Evolutionary conservation across 768 basidiomycete genomes (phyloP), one percentile per base, ranked within the genome.

Genomic region (Mrakia hoshinonis): DNA sequence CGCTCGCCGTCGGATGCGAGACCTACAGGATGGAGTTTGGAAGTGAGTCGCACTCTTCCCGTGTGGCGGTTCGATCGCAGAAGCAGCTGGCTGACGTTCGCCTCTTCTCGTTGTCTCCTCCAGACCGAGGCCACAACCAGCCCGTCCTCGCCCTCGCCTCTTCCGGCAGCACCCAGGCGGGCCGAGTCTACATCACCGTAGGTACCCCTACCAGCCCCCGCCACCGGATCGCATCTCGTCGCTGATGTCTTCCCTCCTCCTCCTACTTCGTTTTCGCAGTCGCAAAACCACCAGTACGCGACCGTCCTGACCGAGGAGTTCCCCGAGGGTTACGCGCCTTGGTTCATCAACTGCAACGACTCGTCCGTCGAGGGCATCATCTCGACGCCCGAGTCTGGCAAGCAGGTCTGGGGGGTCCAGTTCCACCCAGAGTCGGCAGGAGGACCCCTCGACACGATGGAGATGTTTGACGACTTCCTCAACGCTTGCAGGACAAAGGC

Each of bases 391-490:
- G 89, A 87, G 12, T 93, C 92, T 29, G 92, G 92, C 67, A 92
- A 88, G 82, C 88, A 87, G 74, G 85, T 98, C 38, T 98, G 93
- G 92, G 96, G 95, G 75, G 95, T 98, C 26, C 96, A 99, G 78
- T 99, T 98, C 87, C 96, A 99, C 80, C 96, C 96, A 20, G 96
- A 99, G 81, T 93, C 92, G 74, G 90, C 92, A 34, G 95, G 96
- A 49, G 95, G 95, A n/a, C 96, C 96, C 54, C 85, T 98, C 70
- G 96, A 98, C 79, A 98, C 96, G 4, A 96, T 98, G 73, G 92
- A 94, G 90, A 96, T 96, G 93, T 95, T 95, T 81, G 87, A 89
- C 68, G 92, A 95, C 79, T 95, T 95, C 78, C 83, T 95, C 22
- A 58, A 58, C 39, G 48, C 52, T 22, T 66, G 63, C 64, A 49